Evolutionary conservation across 306 rosid species (phyloP).

Genomic region (Alnus glutinosa): DNA sequence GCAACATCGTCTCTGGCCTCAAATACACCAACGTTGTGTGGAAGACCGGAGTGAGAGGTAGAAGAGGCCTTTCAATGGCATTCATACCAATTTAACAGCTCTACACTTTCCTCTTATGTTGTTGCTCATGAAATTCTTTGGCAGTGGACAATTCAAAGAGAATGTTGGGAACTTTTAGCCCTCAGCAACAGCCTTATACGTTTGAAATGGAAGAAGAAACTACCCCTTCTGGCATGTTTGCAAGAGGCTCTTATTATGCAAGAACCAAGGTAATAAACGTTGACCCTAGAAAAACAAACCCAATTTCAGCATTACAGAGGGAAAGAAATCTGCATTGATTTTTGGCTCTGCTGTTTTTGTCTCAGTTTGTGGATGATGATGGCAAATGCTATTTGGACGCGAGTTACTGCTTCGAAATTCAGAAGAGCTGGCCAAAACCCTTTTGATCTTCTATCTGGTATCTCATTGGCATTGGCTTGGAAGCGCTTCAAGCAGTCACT

Average conservation of each 20-base stretch:
- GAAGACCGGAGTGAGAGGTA: conserved; percentile 81
- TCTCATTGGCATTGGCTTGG: conserved; percentile 11
- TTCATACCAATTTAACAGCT: background rate
- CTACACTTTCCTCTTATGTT: conserved; percentile 11
- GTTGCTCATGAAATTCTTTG: background rate
- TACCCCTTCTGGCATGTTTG: conserved; percentile 77
- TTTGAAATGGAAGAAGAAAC: conserved; percentile 75
- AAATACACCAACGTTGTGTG: conserved; percentile 67
- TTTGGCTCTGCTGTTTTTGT: conserved; percentile 12
- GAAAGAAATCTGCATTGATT: background rate
- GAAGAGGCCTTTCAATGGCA: background rate
- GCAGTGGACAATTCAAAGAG: conserved; percentile 70
- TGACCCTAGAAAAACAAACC: background rate
- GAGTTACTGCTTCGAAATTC: conserved; percentile 78
- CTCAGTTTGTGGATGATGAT: conserved; percentile 92
- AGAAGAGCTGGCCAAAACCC: conserved; percentile 69
- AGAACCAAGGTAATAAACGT: conserved; percentile 63
- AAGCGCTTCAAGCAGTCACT: conserved; percentile 11
- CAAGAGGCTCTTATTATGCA: conserved; percentile 80
- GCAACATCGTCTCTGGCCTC: conserved; percentile 85
- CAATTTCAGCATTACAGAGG: background rate
- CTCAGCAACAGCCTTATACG: conserved; percentile 70
- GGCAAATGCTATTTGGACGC: conserved; percentile 79
- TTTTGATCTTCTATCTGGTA: conserved; percentile 29
- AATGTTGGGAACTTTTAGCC: conserved; percentile 90